Percentiles rank a stretch among this genome's conserved stretches.
phyloP scores from a whole-genome alignment of 805 yeast species.

The Kodamaea hsintzibuensis region DNA sequence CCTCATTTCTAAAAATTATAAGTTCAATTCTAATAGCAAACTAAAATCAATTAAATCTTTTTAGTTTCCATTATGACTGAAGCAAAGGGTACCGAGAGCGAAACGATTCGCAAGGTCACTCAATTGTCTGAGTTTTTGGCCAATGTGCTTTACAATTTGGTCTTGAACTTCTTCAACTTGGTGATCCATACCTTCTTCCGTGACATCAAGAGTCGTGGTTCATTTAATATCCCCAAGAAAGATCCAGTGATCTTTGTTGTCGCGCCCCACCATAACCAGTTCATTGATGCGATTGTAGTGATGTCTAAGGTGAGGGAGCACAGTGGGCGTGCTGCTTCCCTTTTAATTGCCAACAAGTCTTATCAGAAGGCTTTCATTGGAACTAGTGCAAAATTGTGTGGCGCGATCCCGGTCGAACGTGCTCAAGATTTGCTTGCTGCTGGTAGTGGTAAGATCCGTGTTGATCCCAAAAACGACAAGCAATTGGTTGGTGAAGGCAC shows the following conservation, averaged over 20 bases:
- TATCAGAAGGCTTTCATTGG: slow-evolving; percentile 35
- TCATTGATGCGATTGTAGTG: slow-evolving; percentile 40
- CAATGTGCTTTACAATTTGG: slow-evolving; percentile 25
- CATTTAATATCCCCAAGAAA: slow-evolving; percentile 36
- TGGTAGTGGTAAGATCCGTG: slow-evolving; percentile 31
- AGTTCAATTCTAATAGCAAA: not conserved
- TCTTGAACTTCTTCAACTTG: slow-evolving; percentile 33
- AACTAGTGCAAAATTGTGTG: slow-evolving; percentile 28
- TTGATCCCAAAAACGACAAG: slow-evolving; percentile 13
- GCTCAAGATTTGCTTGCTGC: slow-evolving; percentile 39
- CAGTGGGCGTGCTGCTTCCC: slow-evolving; percentile 34
- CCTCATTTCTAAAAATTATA: not conserved
- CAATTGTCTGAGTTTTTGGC: not conserved
- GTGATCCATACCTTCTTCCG: slow-evolving; percentile 43
- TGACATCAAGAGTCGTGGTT: slow-evolving; percentile 39
- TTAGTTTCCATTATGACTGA: not conserved
- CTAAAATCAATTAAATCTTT: not conserved
- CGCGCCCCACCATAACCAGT: slow-evolving; percentile 47
- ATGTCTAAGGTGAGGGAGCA: slow-evolving; percentile 35
- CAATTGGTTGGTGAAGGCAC: slow-evolving; percentile 36
- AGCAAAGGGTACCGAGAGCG: not conserved
- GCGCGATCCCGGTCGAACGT: slow-evolving; percentile 44
- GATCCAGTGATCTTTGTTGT: slow-evolving; percentile 43
- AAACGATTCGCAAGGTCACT: not conserved
- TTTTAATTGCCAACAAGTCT: slow-evolving; percentile 39